These are phyloP conservation scores for Fusarium devonianum DNA, from an alignment of 2,329 filamentous ascomycete species.

Conservation along the genomic window DNA sequence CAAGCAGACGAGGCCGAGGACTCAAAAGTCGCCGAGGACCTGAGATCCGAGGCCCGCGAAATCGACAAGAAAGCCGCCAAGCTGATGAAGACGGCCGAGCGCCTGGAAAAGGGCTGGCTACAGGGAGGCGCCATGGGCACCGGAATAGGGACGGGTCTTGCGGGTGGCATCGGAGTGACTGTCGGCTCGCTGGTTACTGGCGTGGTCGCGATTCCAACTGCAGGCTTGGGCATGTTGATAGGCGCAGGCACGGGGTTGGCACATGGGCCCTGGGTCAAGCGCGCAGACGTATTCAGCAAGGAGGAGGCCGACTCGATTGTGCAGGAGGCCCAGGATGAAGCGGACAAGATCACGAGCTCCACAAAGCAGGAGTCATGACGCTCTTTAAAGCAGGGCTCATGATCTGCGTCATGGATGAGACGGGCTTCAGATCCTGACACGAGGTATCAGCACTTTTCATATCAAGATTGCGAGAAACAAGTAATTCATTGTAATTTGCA, in stretches of 20 bases:
- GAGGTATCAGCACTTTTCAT: no score
- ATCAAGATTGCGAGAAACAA: no score
- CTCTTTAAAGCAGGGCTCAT: no score
- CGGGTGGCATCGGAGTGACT: constrained; percentile 26
- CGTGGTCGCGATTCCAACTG: constrained; percentile 31
- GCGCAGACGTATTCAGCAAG: constrained; percentile 30
- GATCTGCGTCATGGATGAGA: no score
- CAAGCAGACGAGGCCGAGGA: constrained; percentile 23
- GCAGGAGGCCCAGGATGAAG: constrained; percentile 28
- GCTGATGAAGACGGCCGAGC: constrained; percentile 34
- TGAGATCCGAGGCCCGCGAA: constrained; percentile 22
- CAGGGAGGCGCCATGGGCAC: constrained; percentile 35
- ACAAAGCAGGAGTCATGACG: no score
- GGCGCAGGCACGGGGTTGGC: constrained; percentile 30
- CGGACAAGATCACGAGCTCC: constrained; percentile 23
- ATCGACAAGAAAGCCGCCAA: constrained; percentile 35
- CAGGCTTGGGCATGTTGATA: constrained; percentile 29
- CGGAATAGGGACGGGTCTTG: constrained; percentile 33
- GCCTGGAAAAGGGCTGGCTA: constrained; percentile 31
- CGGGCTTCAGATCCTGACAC: no score
- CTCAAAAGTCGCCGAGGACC: constrained; percentile 17
- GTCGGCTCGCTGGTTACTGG: constrained; percentile 31
- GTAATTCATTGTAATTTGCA: no score
- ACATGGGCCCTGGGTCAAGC: constrained; percentile 35
- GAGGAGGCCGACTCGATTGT: constrained; percentile 30